Percentiles rank a stretch among this genome's conserved stretches.
Evolutionary conservation across 2,329 filamentous ascomycete species (phyloP).

Genomic region (Xylaria sp.): DNA sequence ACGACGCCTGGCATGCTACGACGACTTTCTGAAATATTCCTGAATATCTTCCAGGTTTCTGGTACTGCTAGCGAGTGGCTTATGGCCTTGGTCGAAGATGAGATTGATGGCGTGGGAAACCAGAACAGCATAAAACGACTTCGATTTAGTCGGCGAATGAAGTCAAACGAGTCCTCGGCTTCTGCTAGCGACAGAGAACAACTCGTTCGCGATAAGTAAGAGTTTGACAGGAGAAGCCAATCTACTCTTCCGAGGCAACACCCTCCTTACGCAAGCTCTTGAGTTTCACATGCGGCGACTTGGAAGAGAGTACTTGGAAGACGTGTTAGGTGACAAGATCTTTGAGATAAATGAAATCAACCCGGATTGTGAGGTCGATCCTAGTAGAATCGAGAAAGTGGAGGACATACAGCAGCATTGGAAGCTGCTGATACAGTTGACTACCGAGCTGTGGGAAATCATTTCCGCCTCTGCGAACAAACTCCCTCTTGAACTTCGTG

Average conservation of each 20-base stretch:
- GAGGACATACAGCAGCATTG: constrained; percentile 87
- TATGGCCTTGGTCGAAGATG: constrained; percentile 91
- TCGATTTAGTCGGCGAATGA: constrained; percentile 76
- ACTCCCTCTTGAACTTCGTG: constrained; percentile 82
- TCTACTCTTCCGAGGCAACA: constrained; percentile 93
- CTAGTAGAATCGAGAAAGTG: constrained; percentile 73
- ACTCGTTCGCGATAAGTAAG: constrained; percentile 78
- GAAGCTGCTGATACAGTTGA: constrained; percentile 78
- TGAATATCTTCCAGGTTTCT: constrained; percentile 96
- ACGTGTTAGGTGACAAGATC: constrained; percentile 85
- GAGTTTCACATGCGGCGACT: constrained; percentile 96
- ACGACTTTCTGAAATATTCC: constrained; percentile 82
- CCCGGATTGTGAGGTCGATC: constrained; percentile 94
- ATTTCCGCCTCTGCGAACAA: constrained; percentile 79
- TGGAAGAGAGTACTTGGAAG: constrained; percentile 91
- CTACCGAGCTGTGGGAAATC: constrained; percentile 84
- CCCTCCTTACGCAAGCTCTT: constrained; percentile 88
- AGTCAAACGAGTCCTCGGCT: constrained; percentile 75
- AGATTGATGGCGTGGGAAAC: constrained; percentile 92
- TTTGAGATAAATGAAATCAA: constrained; percentile 90
- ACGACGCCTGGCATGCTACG: constrained; percentile 81
- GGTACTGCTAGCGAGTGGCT: constrained; percentile 88
- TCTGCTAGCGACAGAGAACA: constrained; percentile 73
- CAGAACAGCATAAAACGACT: constrained; percentile 79
- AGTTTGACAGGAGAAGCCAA: constrained; percentile 89